Evolutionary conservation across 2,329 filamentous ascomycete species (phyloP), one percentile per base, ranked within the genome.

Genomic region (Chrysosporium queenslandicum): DNA sequence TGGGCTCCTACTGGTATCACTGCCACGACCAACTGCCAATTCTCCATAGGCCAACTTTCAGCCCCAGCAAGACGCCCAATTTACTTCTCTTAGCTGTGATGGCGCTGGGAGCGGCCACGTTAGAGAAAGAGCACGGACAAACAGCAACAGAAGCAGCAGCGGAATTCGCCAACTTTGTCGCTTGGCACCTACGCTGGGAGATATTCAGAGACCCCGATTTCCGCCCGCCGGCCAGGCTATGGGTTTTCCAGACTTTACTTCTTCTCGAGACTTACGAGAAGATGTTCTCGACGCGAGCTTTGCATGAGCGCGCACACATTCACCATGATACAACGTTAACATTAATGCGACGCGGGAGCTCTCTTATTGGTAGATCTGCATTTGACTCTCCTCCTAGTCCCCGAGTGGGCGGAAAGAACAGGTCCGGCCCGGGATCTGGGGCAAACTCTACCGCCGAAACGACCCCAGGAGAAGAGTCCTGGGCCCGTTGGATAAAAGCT

Each of bases 271-370:
- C 95, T 0, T 97, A 94, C 62, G 92, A 98, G 71, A 98, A 98
- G 75, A 92, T 95, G 86, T 97, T 91, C 67, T 92, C 89, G 36
- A 95, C 91, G 0, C 80, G 90, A 58, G 84, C 87, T 54, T 74
- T 97, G 29, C 92, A 98, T 67, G 92, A 98, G 69, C 79, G 92
- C 58, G 91, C 91, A 1, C 91, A 97, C 61, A 95, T 97, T 42
- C 91, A 97, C 63, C 92, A 98, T 65, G 91, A 91, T 12, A 96
- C 91, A 0, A 96, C 90, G 0, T 82, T 98, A 58, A 95, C 90
- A 0, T 73, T 97, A 54, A 97, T 98, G 91, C 84, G 92, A 32
- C 81, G 92, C 61, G 92, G 92, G 4, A 86, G 89, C 61, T 94
- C 90, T 1, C 74, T 98, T 12, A 90, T 95, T 57, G 91, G 90